Evolutionary conservation across 768 basidiomycete species (phyloP).

Genomic region (Auriscalpium vulgare): DNA sequence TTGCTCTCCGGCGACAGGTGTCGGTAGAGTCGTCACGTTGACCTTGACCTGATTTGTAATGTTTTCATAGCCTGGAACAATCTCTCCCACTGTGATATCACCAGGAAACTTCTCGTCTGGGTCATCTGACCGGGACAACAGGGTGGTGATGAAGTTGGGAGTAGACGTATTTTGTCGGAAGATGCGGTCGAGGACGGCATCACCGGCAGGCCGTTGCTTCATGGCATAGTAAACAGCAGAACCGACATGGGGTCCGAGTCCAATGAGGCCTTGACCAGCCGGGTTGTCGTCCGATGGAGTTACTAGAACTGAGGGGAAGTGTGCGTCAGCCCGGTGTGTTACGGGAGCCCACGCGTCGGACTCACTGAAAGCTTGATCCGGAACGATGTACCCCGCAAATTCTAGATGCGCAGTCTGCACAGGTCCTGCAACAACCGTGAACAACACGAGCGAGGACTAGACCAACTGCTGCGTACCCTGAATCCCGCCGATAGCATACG

Average conservation of each 20-base stretch:
- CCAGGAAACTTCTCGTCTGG: constrained; percentile 45
- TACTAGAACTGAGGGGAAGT: constrained; percentile 34
- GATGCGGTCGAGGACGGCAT: constrained; percentile 54
- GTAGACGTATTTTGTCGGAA: constrained; percentile 51
- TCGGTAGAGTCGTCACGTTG: constrained; percentile 34
- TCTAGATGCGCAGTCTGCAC: constrained; percentile 36
- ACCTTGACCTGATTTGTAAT: constrained; percentile 46
- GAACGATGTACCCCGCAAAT: constrained; percentile 36
- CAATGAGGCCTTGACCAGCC: constrained; percentile 35
- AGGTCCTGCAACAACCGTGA: constrained; percentile 25
- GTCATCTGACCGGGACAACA: constrained; percentile 53
- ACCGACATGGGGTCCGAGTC: constrained; percentile 56
- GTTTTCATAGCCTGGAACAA: constrained; percentile 38
- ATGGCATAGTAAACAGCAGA: constrained; percentile 37
- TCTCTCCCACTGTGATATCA: constrained; percentile 56
- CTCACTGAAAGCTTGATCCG: constrained; percentile 42
- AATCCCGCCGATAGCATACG: constrained; percentile 48
- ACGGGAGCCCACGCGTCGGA: neutral
- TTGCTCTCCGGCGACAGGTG: constrained; percentile 36
- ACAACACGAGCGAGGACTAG: neutral
- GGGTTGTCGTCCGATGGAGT: constrained; percentile 23
- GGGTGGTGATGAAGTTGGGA: constrained; percentile 54
- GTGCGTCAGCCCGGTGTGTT: constrained; percentile 2
- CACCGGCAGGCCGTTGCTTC: constrained; percentile 29
- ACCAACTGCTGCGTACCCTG: constrained; percentile 29